Conservation (phyloP, 2,329 filamentous ascomycete genomes). For the Ophiostoma novo-ulmi region DNA sequence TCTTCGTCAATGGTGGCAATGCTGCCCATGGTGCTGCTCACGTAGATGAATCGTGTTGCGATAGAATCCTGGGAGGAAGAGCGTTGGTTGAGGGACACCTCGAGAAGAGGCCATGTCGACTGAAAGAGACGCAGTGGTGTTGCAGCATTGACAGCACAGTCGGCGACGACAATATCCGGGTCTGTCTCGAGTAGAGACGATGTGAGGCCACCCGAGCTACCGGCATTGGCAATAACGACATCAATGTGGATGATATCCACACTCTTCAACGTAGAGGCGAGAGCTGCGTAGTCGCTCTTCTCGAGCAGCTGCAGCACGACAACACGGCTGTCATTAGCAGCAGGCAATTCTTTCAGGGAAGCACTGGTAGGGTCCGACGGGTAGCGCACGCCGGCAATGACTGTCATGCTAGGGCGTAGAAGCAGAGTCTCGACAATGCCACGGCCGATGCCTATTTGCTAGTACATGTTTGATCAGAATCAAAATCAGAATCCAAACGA, state of each 20-base stretch:
- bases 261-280: neutral
- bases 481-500: too few relatives aligned
- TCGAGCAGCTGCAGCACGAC: neutral
- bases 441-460: slow-evolving; percentile 25
- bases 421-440: slow-evolving; percentile 22
- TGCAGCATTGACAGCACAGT: slow-evolving; percentile 25
- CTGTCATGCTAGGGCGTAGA: slow-evolving; percentile 29
- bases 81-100: neutral
- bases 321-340: neutral
- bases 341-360: slow-evolving; percentile 66
- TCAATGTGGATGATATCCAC: slow-evolving; percentile 21
- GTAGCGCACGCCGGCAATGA: slow-evolving; percentile 31
- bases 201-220: slow-evolving; percentile 26
- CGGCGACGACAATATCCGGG: slow-evolving; percentile 25
- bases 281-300: neutral
- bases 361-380: slow-evolving; percentile 41
- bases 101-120: slow-evolving; percentile 28
- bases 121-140: slow-evolving; percentile 30
- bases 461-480: neutral
- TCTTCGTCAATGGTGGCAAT: slow-evolving; percentile 28
- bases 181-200: slow-evolving; percentile 26
- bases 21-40: slow-evolving; percentile 31
- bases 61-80: neutral
- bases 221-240: slow-evolving; percentile 33
- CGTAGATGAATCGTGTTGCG: slow-evolving; percentile 28